phyloP scores from a whole-genome alignment of 176 grass and related monocot genomes.

The Ampelocalamus luodianensis region DNA sequence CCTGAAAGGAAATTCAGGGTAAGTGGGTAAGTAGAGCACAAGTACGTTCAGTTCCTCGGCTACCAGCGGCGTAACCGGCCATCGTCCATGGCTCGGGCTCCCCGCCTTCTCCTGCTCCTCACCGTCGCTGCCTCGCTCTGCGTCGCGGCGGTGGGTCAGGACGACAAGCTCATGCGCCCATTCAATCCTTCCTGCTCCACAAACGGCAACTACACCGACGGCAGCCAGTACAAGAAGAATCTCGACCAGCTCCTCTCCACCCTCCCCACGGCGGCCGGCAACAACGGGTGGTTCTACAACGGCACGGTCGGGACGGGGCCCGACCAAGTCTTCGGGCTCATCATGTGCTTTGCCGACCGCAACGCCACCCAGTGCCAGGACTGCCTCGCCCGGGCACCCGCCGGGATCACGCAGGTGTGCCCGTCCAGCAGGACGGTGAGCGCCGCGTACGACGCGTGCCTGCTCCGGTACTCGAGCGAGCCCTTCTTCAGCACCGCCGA shows the following conservation, averaged over 20 bases:
- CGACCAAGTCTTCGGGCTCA: too few species aligned
- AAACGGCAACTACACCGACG: constrained; percentile 22
- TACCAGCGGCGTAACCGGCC: not conserved
- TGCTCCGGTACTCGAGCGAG: constrained; percentile 50
- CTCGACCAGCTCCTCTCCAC: constrained; percentile 20
- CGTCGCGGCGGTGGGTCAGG: not conserved
- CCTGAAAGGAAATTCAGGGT: too few species aligned
- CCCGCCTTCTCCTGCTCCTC: not conserved
- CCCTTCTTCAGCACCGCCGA: not conserved
- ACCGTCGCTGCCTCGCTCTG: not conserved
- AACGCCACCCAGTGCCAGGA: not conserved
- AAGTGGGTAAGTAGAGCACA: too few species aligned
- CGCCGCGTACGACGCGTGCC: constrained; percentile 34
- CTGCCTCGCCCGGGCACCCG: not conserved
- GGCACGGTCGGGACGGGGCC: not conserved
- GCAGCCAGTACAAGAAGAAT: constrained; percentile 43
- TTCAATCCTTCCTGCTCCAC: not conserved
- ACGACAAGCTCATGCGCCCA: not conserved
- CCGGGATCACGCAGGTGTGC: not conserved
- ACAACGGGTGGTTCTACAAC: constrained; percentile 36
- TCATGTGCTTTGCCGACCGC: constrained; percentile 26
- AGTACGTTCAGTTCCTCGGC: not conserved
- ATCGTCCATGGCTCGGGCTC: not conserved
- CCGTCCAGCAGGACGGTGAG: not conserved
- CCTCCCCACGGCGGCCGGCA: not conserved